Conservation (phyloP, 2,329 filamentous ascomycete genomes). For the Beauveria australis region DNA sequence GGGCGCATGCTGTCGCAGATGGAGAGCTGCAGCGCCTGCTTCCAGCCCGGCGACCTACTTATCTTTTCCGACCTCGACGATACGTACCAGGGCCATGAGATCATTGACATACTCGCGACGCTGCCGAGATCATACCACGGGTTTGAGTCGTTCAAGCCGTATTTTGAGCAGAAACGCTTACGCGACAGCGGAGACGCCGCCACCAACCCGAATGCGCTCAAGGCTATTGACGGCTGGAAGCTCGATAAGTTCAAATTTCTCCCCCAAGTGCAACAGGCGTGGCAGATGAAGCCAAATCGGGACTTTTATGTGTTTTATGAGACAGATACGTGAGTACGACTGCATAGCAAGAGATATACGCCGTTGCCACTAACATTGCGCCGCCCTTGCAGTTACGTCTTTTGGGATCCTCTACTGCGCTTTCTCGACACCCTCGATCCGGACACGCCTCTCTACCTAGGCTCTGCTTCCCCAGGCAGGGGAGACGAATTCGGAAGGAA, state of each 20-base stretch:
- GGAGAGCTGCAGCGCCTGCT: conserved; percentile 38
- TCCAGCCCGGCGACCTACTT: conserved; percentile 26
- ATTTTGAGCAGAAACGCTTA: conserved; percentile 32
- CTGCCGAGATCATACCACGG: conserved; percentile 33
- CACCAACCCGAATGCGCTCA: conserved; percentile 20
- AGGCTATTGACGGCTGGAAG: conserved; percentile 37
- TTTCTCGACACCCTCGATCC: conserved; percentile 12
- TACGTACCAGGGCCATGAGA: conserved; percentile 31
- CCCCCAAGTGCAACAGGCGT: conserved; percentile 44
- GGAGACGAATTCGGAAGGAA: background rate
- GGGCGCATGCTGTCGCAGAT: conserved; percentile 32
- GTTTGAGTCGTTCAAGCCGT: conserved; percentile 27
- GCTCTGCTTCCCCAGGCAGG: conserved; percentile 8
- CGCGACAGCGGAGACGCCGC: conserved; percentile 25
- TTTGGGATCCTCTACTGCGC: conserved; percentile 14
- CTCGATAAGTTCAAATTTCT: conserved; percentile 52
- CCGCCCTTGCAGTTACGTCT: conserved; percentile 8
- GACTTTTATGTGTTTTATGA: conserved; percentile 51
- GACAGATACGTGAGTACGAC: conserved; percentile 39
- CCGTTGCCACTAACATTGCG: background rate
- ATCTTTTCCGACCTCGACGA: conserved; percentile 45
- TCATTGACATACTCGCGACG: conserved; percentile 37
- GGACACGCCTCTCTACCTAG: background rate
- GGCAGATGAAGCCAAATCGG: conserved; percentile 35
- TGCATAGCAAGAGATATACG: too few species aligned